Base-by-base conservation (phyloP, 371 early-diverging fungal genomes). In the Rhizopus arrhizus region DNA sequence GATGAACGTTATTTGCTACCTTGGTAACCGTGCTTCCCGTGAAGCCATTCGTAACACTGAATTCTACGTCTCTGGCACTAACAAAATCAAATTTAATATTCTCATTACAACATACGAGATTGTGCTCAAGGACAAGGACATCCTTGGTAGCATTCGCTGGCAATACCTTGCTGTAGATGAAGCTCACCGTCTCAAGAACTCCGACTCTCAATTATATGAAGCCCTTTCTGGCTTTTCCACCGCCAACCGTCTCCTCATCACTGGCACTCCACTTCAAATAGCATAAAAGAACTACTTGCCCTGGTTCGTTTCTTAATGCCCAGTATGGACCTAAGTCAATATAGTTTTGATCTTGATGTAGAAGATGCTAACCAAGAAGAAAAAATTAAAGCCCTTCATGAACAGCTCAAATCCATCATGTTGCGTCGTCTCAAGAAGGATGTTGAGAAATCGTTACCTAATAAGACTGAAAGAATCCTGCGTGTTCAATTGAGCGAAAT, bases 371-470 rank as follows among this genome's bases (percentile, higher is more conserved):
- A 88, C 8, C 93, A 93, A 64, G 89, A 92, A 63, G 80, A 82
- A 47, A 93, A 92, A 67, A 95, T 98, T 64, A 84, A 83, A 13
- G 87, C 92, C 7, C 73, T 99, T 16, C 97, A 99, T 56, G 75
- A 81, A 13, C 79, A 85, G 13, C 81, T 99, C 22, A 91, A 93
- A 69, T 89, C 87, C 3, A 87, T 93, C 69, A 94, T 98, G 94
- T 78, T 98, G 33, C 89, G 99, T 32, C 89, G 99, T 4, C 75
- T 98, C 43, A 99, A 99, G 72, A 96, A 95, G 72, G 98, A 97
- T 70, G 99, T 98, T 4, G 99, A 99, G 72, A 94, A 93, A 75
- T 94, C 95, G 4, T 70, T 99, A 48, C 98, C 97, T 12, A 88
- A 88, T 69, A 97, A 98, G 74, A 89, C 92, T 0, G 99, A 99